phyloP scores from a whole-genome alignment of 2,329 filamentous ascomycete genomes.

The Dendrostoma leiphaemia region DNA sequence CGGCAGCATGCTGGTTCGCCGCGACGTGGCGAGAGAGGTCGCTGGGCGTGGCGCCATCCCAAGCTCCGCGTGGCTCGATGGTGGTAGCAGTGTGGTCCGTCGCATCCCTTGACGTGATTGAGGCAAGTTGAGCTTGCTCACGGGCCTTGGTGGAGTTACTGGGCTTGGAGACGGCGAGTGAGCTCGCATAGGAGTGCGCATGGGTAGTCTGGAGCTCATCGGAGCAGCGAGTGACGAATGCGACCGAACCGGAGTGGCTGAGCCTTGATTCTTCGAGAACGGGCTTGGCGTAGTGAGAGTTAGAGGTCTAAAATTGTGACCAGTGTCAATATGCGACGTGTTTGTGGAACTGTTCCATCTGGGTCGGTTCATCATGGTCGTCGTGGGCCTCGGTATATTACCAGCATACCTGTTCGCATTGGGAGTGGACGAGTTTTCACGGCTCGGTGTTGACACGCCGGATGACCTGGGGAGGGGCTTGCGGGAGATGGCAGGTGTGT shows the following conservation, averaged over 20 bases:
- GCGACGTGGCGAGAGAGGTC: slow-evolving; percentile 51
- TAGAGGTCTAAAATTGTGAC: slow-evolving; percentile 66
- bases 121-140: slow-evolving; percentile 46
- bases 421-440: slow-evolving; percentile 49
- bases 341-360: slow-evolving; percentile 72
- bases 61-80: slow-evolving; percentile 31
- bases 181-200: slow-evolving; percentile 48
- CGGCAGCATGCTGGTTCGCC: slow-evolving; percentile 55
- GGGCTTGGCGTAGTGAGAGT: slow-evolving; percentile 59
- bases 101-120: slow-evolving; percentile 45
- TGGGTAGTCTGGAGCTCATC: slow-evolving; percentile 44
- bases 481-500: slow-evolving; percentile 37
- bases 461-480: slow-evolving; percentile 46
- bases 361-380: slow-evolving; percentile 56
- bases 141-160: slow-evolving; percentile 42
- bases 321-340: slow-evolving; percentile 60
- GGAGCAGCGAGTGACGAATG: slow-evolving; percentile 36
- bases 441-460: slow-evolving; percentile 30
- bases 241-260: slow-evolving; percentile 34
- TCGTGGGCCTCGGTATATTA: slow-evolving; percentile 41
- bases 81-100: slow-evolving; percentile 40
- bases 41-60: slow-evolving; percentile 44
- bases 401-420: slow-evolving; percentile 34
- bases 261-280: slow-evolving; percentile 45
- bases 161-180: slow-evolving; percentile 47